These are phyloP conservation scores for Blastocystis sp. DNA, from an alignment of 352 stramenopile genomes.

Conservation along the genomic window DNA sequence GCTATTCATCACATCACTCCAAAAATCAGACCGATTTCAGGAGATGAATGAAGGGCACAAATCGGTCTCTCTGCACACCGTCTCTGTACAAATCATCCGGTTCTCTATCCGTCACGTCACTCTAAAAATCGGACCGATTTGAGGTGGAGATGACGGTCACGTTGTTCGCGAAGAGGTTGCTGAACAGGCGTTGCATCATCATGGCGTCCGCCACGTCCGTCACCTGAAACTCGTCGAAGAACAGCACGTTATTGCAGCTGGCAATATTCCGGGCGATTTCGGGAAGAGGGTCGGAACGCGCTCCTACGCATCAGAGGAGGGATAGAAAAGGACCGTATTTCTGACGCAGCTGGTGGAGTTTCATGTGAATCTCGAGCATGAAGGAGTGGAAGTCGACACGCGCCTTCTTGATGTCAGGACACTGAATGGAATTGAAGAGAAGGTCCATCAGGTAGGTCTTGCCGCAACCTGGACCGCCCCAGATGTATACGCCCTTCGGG, in stretches of 20 bases:
- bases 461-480: slow-evolving; percentile 87
- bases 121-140: slow-evolving; percentile 77
- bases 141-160: slow-evolving; percentile 90
- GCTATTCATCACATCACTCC: slow-evolving; percentile 66
- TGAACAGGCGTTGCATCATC: slow-evolving; percentile 90
- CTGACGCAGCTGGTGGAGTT: slow-evolving; percentile 85
- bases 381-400: slow-evolving; percentile 95
- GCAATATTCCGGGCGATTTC: slow-evolving; percentile 81
- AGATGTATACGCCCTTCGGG: slow-evolving; percentile 88
- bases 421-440: slow-evolving; percentile 78
- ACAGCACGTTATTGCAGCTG: slow-evolving; percentile 84
- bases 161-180: slow-evolving; percentile 81
- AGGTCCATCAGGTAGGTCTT: slow-evolving; percentile 95
- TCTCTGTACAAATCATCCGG: slow-evolving; percentile 88
- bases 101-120: slow-evolving; percentile 64
- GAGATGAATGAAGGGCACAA: slow-evolving; percentile 90
- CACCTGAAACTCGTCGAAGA: slow-evolving; percentile 97
- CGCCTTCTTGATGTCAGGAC: slow-evolving; percentile 77
- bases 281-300: slow-evolving; percentile 73
- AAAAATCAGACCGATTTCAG: slow-evolving; percentile 74
- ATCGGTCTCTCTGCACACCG: slow-evolving; percentile 90
- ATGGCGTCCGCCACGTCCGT: slow-evolving; percentile 92
- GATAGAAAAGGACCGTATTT: slow-evolving; percentile 73
- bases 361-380: slow-evolving; percentile 88
- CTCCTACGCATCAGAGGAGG: background rate